These are phyloP conservation scores for Cantharellus cinnabarinus DNA, from an alignment of 768 basidiomycete species.

Conservation along the genomic window DNA sequence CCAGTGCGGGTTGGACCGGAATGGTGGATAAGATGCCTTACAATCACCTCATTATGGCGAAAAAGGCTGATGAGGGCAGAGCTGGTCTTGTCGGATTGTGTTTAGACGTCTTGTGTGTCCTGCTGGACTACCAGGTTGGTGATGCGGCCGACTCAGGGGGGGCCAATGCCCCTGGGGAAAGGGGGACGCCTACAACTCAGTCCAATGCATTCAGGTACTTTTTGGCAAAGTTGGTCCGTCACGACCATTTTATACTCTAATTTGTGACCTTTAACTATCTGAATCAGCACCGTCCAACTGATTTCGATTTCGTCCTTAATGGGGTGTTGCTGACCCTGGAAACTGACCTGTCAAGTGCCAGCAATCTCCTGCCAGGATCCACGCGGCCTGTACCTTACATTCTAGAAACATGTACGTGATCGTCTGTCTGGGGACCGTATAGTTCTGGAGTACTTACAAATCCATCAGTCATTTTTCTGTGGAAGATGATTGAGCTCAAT, in stretches of 20 bases:
- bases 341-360: slow-evolving; percentile 54
- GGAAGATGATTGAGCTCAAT: slow-evolving; percentile 86
- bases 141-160: slow-evolving; percentile 34
- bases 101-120: slow-evolving; percentile 53
- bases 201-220: slow-evolving; percentile 89
- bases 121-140: slow-evolving; percentile 68
- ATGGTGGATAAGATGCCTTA: slow-evolving; percentile 45
- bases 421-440: neutral
- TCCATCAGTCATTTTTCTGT: slow-evolving; percentile 48
- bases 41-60: slow-evolving; percentile 52
- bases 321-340: slow-evolving; percentile 37
- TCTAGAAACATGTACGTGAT: slow-evolving; percentile 53
- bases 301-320: slow-evolving; percentile 65
- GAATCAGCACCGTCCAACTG: slow-evolving; percentile 64
- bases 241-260: neutral
- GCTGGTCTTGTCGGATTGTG: slow-evolving; percentile 51
- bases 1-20: slow-evolving; percentile 2
- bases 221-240: slow-evolving; percentile 62
- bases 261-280: neutral
- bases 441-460: slow-evolving; percentile 1
- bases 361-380: slow-evolving; percentile 69
- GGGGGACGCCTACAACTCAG: slow-evolving; percentile 19
- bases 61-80: slow-evolving; percentile 70
- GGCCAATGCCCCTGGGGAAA: neutral
- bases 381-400: slow-evolving; percentile 64